Base-by-base conservation (phyloP, 2,329 filamentous ascomycete genomes). In the Talaromyces funiculosus region DNA sequence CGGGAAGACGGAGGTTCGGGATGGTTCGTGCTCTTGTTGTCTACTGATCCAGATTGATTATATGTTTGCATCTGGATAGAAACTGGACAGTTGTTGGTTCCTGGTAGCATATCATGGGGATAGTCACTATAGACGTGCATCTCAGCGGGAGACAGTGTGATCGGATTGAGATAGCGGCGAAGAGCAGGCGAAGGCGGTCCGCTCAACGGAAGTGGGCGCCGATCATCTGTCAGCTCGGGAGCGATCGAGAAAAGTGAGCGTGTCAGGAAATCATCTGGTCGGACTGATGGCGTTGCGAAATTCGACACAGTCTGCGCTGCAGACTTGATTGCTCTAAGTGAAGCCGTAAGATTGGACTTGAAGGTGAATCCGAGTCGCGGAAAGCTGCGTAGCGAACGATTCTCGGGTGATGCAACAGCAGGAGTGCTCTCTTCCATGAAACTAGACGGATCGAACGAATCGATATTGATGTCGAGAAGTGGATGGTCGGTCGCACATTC, bases 41-140 rank as follows among this genome's bases (percentile, higher is more conserved):
- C 65, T 60, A 55, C 68, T 64, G 14, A 69, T 66, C 72, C 71
- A 65, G 68, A 75, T 59, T 66, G 75, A 63, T 64, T 72, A 68
- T 86, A 87, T 4, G 84, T 86, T 68, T 86, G 83, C 79, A 87
- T 81, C 67, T 86, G 84, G 62, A 87, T 84, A 60, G 84, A 84
- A 3, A 82, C 80, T 1, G 79, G 78, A 49, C 79, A 77, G 33
- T 72, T 69, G 54, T 66, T 64, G 40, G 67, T 62, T 22, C 65
- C 58, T 37, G 67, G 65, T 38, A 72, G 64, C 64, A 67, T 61
- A 29, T 72, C 72, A 61, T 74, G 69, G n/a, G 72, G 73, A 61
- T 72, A 64, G 31, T 78, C 74, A 62, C 76, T 71, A 67, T 77
- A 78, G 60, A 74, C 70, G 64, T 78, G 74, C 64, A 80, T 73